Conservation (phyloP, 108 stramenopile genomes). For the Conticribra weissflogii region DNA sequence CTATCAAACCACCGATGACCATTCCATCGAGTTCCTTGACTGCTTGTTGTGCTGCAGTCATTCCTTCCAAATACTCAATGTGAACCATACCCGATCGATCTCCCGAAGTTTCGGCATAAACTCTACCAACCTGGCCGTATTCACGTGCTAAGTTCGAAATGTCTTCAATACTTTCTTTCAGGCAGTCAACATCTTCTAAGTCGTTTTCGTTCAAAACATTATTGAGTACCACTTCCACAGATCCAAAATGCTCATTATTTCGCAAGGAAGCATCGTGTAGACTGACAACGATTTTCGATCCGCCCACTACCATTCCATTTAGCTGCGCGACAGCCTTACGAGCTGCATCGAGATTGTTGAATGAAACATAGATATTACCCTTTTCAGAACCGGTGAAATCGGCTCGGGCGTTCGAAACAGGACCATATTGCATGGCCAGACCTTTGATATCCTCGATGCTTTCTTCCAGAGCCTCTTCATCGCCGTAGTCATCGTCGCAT, state of each 20-base stretch:
- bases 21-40: constrained; percentile 59
- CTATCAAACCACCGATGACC: constrained; percentile 63
- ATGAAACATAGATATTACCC: constrained; percentile 37
- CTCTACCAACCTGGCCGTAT: constrained; percentile 26
- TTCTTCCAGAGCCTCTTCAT: constrained; percentile 79
- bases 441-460: constrained; percentile 63
- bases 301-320: constrained; percentile 48
- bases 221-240: constrained; percentile 21
- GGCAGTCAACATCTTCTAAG: constrained; percentile 59
- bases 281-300: constrained; percentile 24
- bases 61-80: constrained; percentile 38
- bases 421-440: constrained; percentile 49
- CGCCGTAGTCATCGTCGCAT: constrained; percentile 72
- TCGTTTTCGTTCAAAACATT: constrained; percentile 57
- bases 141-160: constrained; percentile 35
- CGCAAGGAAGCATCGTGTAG: constrained; percentile 4
- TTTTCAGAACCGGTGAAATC: constrained; percentile 17
- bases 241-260: neutral
- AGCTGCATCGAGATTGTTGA: constrained; percentile 17
- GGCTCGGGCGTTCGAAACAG: constrained; percentile 24
- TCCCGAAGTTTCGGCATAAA: constrained; percentile 26
- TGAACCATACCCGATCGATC: constrained; percentile 27
- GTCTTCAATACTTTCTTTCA: constrained; percentile 49
- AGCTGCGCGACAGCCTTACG: constrained; percentile 31
- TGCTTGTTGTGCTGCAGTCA: constrained; percentile 34